A percentile compares a stretch with the other conserved stretches of the same genome.
These are phyloP conservation scores for Puccinia polysora DNA, from an alignment of 1,284 basidiomycete species.

Conservation along the genomic window DNA sequence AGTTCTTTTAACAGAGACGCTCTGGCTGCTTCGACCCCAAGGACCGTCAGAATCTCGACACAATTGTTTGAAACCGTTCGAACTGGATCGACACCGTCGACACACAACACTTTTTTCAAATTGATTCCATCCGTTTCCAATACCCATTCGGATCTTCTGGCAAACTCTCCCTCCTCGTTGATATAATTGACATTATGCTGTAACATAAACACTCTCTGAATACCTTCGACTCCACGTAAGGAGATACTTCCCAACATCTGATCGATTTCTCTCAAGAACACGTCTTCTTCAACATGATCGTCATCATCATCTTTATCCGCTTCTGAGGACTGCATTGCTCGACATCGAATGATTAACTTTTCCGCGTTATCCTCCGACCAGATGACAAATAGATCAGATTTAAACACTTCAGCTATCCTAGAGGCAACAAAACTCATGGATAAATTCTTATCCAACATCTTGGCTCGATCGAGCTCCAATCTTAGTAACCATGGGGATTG, in stretches of 20 bases:
- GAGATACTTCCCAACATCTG: constrained; percentile 95
- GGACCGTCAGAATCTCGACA: constrained; percentile 89
- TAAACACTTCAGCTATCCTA: constrained; percentile 89
- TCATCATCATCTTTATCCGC: constrained; percentile 63
- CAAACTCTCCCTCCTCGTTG: constrained; percentile 56
- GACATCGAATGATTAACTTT: constrained; percentile 93
- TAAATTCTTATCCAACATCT: constrained; percentile 95
- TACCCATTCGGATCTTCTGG: constrained; percentile 72
- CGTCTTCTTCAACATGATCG: constrained; percentile 92
- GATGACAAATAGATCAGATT: constrained; percentile 93
- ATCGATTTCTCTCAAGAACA: constrained; percentile 92
- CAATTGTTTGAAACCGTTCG: constrained; percentile 96
- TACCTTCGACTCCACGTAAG: constrained; percentile 79
- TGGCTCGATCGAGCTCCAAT: constrained; percentile 90
- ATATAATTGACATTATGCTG: constrained; percentile 73
- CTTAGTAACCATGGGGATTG: constrained; percentile 97
- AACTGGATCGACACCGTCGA: constrained; percentile 87
- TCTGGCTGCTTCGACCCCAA: constrained; percentile 96
- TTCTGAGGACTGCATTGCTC: constrained; percentile 59
- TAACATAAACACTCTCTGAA: constrained; percentile 88
- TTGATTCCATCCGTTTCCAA: constrained; percentile 96
- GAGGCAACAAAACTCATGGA: constrained; percentile 94
- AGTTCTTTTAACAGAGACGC: constrained; percentile 89
- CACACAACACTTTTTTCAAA: constrained; percentile 84
- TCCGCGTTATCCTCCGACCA: constrained; percentile 99